phyloP scores from a whole-genome alignment of 176 grass and related monocot species.

The Avena atlantica region DNA sequence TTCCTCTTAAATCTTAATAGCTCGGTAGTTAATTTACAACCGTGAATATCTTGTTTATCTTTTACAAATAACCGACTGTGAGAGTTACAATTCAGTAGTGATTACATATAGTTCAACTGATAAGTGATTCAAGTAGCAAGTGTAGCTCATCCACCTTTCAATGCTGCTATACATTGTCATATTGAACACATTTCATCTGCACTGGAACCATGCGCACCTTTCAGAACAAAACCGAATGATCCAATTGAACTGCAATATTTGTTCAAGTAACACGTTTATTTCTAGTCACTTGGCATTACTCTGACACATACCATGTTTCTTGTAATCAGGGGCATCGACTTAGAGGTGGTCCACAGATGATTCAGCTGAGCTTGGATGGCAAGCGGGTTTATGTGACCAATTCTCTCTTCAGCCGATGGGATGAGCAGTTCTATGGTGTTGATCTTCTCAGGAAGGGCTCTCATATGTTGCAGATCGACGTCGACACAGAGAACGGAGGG shows the following conservation, averaged over 20 bases:
- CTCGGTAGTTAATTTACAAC: neutral
- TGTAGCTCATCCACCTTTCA: neutral
- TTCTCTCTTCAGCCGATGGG: constrained; percentile 93
- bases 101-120: no score
- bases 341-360: constrained; percentile 96
- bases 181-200: neutral
- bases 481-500: constrained; percentile 74
- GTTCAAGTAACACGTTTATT: neutral
- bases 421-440: constrained; percentile 74
- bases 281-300: neutral
- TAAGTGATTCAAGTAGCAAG: no score
- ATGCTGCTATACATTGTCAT: neutral
- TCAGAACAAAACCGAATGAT: neutral
- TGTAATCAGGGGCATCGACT: constrained; percentile 68
- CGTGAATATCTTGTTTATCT: neutral
- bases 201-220: neutral
- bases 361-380: constrained; percentile 89
- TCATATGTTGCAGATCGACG: constrained; percentile 91
- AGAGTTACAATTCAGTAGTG: no score
- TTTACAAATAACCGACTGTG: neutral
- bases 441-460: constrained; percentile 88
- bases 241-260: neutral
- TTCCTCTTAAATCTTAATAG: neutral
- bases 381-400: constrained; percentile 92
- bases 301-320: neutral